Percentiles rank a stretch among this genome's conserved stretches.
phyloP scores from a whole-genome alignment of 768 basidiomycete genomes.

The Mycena belliarum region DNA sequence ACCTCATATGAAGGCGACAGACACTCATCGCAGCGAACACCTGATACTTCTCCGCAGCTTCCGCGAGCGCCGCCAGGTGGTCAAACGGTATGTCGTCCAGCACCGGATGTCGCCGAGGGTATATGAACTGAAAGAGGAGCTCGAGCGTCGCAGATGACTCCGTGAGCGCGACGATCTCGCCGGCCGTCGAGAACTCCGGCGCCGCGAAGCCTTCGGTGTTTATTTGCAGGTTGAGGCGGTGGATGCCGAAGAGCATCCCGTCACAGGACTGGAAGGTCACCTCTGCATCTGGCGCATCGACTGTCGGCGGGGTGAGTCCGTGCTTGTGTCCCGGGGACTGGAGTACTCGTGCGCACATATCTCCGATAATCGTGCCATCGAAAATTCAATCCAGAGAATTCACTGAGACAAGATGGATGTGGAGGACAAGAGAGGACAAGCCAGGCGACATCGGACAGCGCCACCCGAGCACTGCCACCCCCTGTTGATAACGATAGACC shows the following conservation, averaged over 20 bases:
- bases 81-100: slow-evolving; percentile 22
- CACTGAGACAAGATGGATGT: too few relatives aligned
- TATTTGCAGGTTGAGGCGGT: slow-evolving; percentile 25
- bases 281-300: slow-evolving; percentile 24
- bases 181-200: slow-evolving; percentile 20
- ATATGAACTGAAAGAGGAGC: slow-evolving; percentile 30
- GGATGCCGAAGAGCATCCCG: slow-evolving; percentile 25
- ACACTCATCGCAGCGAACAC: slow-evolving; percentile 30
- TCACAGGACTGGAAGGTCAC: slow-evolving; percentile 27
- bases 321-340: background rate
- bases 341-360: background rate
- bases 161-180: slow-evolving; percentile 24
- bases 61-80: slow-evolving; percentile 24
- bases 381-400: too few relatives aligned
- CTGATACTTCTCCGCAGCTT: slow-evolving; percentile 36
- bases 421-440: background rate
- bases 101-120: slow-evolving; percentile 26
- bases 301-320: slow-evolving; percentile 1
- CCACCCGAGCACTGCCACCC: too few relatives aligned
- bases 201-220: slow-evolving; percentile 27
- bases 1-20: slow-evolving; percentile 31
- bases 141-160: slow-evolving; percentile 27
- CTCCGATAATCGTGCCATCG: background rate
- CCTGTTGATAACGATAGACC: too few relatives aligned
- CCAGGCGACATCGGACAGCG: background rate